These are phyloP conservation scores for Ramularia collo-cygni DNA, from an alignment of 2,329 filamentous ascomycete species.

Conservation along the genomic window DNA sequence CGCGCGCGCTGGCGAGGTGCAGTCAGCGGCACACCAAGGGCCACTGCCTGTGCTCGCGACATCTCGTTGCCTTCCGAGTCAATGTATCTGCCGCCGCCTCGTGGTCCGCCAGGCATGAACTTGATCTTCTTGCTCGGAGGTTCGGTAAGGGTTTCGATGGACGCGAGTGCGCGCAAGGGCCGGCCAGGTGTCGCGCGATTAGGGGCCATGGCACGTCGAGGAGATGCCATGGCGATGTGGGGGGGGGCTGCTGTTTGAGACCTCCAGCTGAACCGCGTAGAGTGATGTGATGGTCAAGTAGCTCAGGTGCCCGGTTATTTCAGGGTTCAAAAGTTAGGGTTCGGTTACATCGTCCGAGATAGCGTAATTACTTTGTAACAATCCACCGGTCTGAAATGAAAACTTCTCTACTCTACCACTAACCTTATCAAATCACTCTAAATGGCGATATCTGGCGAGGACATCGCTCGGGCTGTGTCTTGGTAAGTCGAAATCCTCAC, in stretches of 20 bases:
- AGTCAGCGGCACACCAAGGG: constrained; percentile 23
- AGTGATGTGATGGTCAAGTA: no score
- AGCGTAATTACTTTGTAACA: no score
- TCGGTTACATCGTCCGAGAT: no score
- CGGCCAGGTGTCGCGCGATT: constrained; percentile 24
- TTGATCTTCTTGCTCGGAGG: constrained; percentile 43
- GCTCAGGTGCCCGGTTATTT: no score
- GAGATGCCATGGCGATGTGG: constrained; percentile 10
- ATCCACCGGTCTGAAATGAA: no score
- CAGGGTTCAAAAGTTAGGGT: no score
- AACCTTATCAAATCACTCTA: background rate
- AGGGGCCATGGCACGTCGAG: constrained; percentile 16
- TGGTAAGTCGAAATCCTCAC: constrained; percentile 12
- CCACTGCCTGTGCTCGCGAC: constrained; percentile 36
- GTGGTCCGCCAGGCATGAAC: constrained; percentile 81
- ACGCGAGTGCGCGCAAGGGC: constrained; percentile 20
- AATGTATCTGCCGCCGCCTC: constrained; percentile 77
- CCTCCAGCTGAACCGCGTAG: background rate
- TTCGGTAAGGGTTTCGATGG: constrained; percentile 33
- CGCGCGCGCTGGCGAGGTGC: constrained; percentile 30
- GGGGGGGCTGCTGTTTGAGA: background rate
- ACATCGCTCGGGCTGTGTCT: constrained; percentile 9
- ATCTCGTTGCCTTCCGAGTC: constrained; percentile 62
- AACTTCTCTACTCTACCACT: no score
- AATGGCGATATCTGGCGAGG: background rate